Evolutionary conservation across 768 basidiomycete species (phyloP), one percentile per base, ranked within the genome.

Genomic region (Pleurotus sapidus): DNA sequence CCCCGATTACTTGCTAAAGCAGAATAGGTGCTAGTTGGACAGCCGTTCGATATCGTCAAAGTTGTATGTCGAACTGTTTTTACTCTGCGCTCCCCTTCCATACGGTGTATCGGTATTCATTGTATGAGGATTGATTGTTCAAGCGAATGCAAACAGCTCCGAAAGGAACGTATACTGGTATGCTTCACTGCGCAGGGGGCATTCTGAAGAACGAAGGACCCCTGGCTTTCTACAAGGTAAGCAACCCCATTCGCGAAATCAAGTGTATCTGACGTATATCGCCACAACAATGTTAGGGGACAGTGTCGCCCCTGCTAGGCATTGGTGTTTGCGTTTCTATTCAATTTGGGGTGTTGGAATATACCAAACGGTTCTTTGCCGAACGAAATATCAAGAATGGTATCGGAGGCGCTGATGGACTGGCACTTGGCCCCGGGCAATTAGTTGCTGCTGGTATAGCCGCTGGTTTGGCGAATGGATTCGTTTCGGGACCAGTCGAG

Each of bases 21-120:
- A 15, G 38, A 55, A 18, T 54, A 92, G 89, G 90, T 93, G 59
- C 78, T 94, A 46, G 92, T 94, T 47, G 93, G 93, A 48, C 92
- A 96, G 71, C 95, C 95, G 11, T 98, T 98, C 72, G 95, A 98
- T 72, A 95, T 96, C 61, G 91, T 95, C 75, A 97, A 97, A 87
- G 92, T 95, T 74, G 92, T 93, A 68, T 68, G 90, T 84, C 60
- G 30, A 50, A 58, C 48, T 58, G 42, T 18, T 54, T 54, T 53
- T 57, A 25, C 37, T 39, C 9, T 23, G 42, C 45, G 51, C n/a
- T 50, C 27, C 20, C 46, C 46, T 24, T 25, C 24, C 46, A 9
- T 48, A 15, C 27, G 15, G 27, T 34, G 27, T 18, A 39, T 24
- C 39, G 51, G 51, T 54, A 54, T 54, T 42, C 46, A 43, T 42